Evolutionary conservation across 768 basidiomycete genomes (phyloP).

Genomic region (Polyporus arcularius): DNA sequence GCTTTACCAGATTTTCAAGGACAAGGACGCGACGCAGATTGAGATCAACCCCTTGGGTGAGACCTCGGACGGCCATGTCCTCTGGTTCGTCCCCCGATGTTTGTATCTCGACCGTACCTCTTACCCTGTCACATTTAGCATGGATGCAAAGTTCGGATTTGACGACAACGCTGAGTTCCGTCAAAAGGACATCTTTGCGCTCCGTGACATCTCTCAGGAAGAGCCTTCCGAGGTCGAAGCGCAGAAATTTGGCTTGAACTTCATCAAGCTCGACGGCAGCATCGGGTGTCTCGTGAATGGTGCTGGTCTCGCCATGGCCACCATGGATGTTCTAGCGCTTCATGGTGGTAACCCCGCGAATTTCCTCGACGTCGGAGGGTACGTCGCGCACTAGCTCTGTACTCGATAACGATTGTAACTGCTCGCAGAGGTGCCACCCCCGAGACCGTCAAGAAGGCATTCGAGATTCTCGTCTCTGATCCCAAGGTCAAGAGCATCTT

Average conservation of each 20-base stretch:
- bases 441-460: constrained; percentile 99
- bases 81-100: constrained; percentile 62
- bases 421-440: constrained; percentile 87
- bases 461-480: constrained; percentile 90
- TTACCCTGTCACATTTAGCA: constrained; percentile 50
- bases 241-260: constrained; percentile 93
- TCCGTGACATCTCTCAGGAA: constrained; percentile 94
- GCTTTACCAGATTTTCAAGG: constrained; percentile 95
- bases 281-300: constrained; percentile 98
- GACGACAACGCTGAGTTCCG: constrained; percentile 99
- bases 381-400: constrained; percentile 20
- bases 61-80: constrained; percentile 86
- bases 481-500: constrained; percentile 97
- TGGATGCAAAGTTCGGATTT: constrained; percentile 99
- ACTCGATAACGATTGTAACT: not conserved
- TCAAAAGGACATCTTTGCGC: constrained; percentile 83
- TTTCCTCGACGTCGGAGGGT: constrained; percentile 98
- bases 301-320: constrained; percentile 98
- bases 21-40: constrained; percentile 98
- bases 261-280: constrained; percentile 97
- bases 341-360: constrained; percentile 98
- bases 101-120: not conserved
- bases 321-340: constrained; percentile 97
- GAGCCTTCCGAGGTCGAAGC: constrained; percentile 98
- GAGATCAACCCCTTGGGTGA: constrained; percentile 99